phyloP scores from a whole-genome alignment of 176 grass and related monocot species.

The Oryza meridionalis region DNA sequence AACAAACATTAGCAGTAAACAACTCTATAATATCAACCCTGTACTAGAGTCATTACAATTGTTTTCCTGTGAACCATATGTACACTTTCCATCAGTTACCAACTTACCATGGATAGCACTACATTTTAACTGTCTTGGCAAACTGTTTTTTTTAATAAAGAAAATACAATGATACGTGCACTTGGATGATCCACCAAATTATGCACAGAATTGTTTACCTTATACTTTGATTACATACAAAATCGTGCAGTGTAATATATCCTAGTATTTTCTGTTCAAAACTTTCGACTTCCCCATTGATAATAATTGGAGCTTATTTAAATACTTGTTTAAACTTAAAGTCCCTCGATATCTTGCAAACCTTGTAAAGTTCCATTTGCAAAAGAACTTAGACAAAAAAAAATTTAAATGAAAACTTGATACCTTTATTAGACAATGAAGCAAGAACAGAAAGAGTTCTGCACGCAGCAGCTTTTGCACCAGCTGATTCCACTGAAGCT shows the following conservation, averaged over 20 bases:
- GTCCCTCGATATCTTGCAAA: slow-evolving; percentile 5
- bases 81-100: background rate
- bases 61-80: slow-evolving; percentile 13
- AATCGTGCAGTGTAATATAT: background rate
- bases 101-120: background rate
- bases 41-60: background rate
- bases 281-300: background rate
- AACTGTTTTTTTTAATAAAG: background rate
- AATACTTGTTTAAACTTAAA: background rate
- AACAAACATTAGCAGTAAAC: background rate
- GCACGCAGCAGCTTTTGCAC: slow-evolving; percentile 97
- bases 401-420: slow-evolving; percentile 7
- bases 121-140: background rate
- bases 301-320: background rate
- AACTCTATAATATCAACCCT: slow-evolving; percentile 8
- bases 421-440: slow-evolving; percentile 77
- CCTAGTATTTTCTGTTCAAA: background rate
- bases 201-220: background rate
- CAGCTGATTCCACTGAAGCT: slow-evolving; percentile 78
- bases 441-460: slow-evolving; percentile 68
- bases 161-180: background rate
- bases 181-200: slow-evolving; percentile 22
- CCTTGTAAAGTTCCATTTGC: background rate
- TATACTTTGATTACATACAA: slow-evolving; percentile 16
- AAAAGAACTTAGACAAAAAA: background rate